Base-by-base conservation (phyloP, 2,329 filamentous ascomycete genomes). In the Didymella pomorum region DNA sequence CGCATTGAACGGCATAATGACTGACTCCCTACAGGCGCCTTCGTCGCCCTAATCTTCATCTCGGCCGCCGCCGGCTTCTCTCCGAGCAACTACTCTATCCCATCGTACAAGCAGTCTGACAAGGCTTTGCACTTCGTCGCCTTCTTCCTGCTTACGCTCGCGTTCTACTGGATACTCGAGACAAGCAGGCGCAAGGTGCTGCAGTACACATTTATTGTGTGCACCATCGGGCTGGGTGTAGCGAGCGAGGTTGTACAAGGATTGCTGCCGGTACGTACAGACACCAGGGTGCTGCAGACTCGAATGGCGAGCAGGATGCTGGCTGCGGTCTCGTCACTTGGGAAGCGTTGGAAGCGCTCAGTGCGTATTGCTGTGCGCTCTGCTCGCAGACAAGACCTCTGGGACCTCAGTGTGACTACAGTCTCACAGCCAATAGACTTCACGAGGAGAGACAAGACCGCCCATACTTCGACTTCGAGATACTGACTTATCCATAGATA, bases 161-260 rank as follows among this genome's bases (percentile, higher is more conserved):
- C 86, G 67, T 98, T 98, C 84, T 99, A 99, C 86, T 99, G 95
- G 93, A 91, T 97, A 74, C 80, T 97, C 69, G 95, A 99, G 76
- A 96, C 93, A 51, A 90, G 88, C 63, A 91, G 95, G 62, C 89
- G 94, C 50, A 91, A 94, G 67, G 89, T 88, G 20, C 82, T 97
- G 47, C 90, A 99, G 78, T 80, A 97, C 64, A 96, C 93, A 14
- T 81, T 97, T 25, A 76, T 92, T 21, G 83, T 92, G 60, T 96
- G 92, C 80, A 96, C 93, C 6, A 79, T 89, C 41, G 79, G 80
- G 77, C 83, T 93, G 2, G 88, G 88, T 45, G 79, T 93, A 61
- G 90, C 89, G 49, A 92, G 89, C 63, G 91, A 94, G 75, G 84
- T 94, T 65, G 77, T 92, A 6, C 91, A 94, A 78, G 87, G 83